These are phyloP conservation scores for Venturia nashicola DNA, from an alignment of 2,329 filamentous ascomycete genomes.

Conservation along the genomic window DNA sequence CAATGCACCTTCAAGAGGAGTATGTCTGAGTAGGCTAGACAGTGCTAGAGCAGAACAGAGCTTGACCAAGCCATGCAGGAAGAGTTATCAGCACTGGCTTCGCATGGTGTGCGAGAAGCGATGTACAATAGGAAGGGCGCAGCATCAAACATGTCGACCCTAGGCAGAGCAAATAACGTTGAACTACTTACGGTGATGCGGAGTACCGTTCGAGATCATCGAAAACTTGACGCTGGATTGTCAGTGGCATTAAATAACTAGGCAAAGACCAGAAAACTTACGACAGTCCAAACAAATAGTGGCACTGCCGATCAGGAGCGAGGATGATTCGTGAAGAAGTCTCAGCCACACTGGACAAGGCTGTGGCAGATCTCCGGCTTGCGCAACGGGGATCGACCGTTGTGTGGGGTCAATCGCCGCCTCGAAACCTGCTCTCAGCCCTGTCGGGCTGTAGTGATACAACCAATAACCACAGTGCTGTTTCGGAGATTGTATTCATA, in stretches of 20 bases:
- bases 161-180: constrained; percentile 33
- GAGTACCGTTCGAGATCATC: constrained; percentile 12
- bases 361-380: not conserved
- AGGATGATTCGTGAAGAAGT: not conserved
- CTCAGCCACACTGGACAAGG: not conserved
- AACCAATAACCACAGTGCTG: not conserved
- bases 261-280: too few relatives aligned
- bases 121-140: constrained; percentile 35
- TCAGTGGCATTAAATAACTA: too few relatives aligned
- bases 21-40: not conserved
- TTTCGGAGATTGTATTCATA: not conserved
- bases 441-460: not conserved
- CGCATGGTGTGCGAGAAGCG: not conserved
- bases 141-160: constrained; percentile 47
- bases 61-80: constrained; percentile 15
- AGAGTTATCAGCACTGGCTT: not conserved
- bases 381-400: not conserved
- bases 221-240: too few relatives aligned
- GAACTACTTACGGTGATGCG: constrained; percentile 31
- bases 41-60: constrained; percentile 23
- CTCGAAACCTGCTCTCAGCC: not conserved
- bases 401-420: not conserved
- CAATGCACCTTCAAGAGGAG: not conserved
- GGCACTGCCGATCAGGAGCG: not conserved
- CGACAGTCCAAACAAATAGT: too few relatives aligned